Base-by-base conservation (phyloP, 495 filamentous ascomycete genomes). In the Chaetomidium leptoderma region DNA sequence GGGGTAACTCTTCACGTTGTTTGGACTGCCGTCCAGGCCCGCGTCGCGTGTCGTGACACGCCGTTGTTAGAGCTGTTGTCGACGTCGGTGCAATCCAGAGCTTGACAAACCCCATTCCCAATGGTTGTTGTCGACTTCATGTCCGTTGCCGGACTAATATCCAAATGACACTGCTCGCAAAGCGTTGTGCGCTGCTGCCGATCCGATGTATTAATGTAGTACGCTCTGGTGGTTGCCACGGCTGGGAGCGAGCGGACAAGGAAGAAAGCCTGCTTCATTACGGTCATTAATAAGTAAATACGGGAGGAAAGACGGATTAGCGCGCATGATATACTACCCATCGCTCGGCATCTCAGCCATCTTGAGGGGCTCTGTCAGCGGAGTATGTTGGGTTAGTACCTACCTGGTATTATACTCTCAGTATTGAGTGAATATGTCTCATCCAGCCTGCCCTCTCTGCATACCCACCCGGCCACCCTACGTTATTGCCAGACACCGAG, bases 81-180 rank as follows among this genome's bases (percentile, higher is more conserved):
- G 5, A 76, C 62, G 57, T 69, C 68, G 30, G 71, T 73, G 66
- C 74, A 78, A 73, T 6, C 77, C 77, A 32, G 70, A 65, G 0
- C 70, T 67, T 8, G 63, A 58, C 9, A 60, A 27, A 54, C 62
- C 53, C 23, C 66, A 53, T 43, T 76, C 76, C 77, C 77, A 79
- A 7, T 74, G 55, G 55, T 78, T 79, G 72, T 79, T 79, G 71
- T 71, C 73, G 49, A 77, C 52, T 21, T 64, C 67, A 59, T 80
- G 79, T 17, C 59, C 64, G 47, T 62, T 58, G 49, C 59, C 50
- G 17, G 67, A 45, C 60, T 62, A 67, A 59, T 64, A 69, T 27
- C 53, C 68, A 55, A 71, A 77, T 50, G n/a, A n/a, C n/a, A n/a
- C n/a, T 74, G 73, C 7, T 64, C 60, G 60, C 72, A 77, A 33